These are phyloP conservation scores for Vickermania ingenoplastis DNA, from an alignment of 208 protist genomes.

Conservation along the genomic window DNA sequence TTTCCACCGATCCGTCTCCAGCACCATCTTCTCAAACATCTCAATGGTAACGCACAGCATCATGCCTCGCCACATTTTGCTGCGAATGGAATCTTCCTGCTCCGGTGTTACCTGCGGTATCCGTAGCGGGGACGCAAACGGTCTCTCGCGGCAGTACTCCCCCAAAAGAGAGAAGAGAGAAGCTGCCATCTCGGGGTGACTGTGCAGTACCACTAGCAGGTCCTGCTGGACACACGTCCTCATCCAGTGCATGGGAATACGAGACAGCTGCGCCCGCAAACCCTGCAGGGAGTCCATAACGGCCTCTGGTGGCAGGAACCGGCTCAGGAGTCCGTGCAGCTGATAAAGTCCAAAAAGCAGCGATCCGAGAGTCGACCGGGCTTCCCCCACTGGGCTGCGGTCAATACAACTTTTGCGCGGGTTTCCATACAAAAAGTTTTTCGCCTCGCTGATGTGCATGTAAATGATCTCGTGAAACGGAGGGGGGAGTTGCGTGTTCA, in stretches of 20 bases:
- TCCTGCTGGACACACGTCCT: background rate
- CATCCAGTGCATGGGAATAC: background rate
- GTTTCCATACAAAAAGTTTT: conserved; percentile 39
- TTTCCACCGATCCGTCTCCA: conserved; percentile 1
- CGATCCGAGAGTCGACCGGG: background rate
- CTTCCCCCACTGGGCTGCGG: background rate
- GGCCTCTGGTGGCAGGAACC: too few relatives aligned
- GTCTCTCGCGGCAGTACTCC: background rate
- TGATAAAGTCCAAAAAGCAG: background rate
- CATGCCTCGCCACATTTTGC: background rate
- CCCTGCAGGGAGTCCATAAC: background rate
- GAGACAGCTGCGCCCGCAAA: background rate
- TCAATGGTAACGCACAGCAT: background rate
- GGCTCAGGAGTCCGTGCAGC: background rate
- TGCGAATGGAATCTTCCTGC: background rate
- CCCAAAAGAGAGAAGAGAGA: background rate
- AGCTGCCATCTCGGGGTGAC: background rate
- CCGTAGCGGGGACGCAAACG: background rate
- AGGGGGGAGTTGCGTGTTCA: conserved; percentile 26
- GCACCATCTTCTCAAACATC: background rate
- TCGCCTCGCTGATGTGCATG: conserved; percentile 15
- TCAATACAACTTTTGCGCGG: conserved; percentile 19
- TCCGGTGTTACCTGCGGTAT: background rate
- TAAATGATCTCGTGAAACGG: conserved; percentile 32
- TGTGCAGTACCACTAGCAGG: background rate